A percentile compares a stretch with the other conserved stretches of the same genome.
Evolutionary conservation across 225 moss, liverwort and hornwort species (phyloP).

Genomic region (Ulota crispa): DNA sequence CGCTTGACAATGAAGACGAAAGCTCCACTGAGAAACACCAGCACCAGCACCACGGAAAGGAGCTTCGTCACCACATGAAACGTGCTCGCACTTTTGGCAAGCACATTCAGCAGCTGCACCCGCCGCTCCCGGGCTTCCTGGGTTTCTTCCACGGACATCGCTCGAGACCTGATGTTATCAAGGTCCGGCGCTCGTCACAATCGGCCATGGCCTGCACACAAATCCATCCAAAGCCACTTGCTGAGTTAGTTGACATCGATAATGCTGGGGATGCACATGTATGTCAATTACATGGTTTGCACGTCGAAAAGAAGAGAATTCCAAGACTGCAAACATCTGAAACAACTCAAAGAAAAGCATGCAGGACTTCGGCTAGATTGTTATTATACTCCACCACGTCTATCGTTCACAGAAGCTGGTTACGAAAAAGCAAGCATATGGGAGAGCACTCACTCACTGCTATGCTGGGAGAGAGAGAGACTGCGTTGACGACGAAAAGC

Average conservation of each 20-base stretch:
- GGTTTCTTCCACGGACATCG: not conserved
- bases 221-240: not conserved
- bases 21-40: not conserved
- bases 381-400: not conserved
- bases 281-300: not conserved
- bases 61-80: not conserved
- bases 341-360: too few species aligned
- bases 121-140: not conserved
- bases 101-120: not conserved
- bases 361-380: not conserved
- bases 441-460: too few species aligned
- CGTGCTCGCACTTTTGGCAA: not conserved
- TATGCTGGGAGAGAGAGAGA: too few species aligned
- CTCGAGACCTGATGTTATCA: not conserved
- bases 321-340: not conserved
- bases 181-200: not conserved
- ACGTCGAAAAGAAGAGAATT: not conserved
- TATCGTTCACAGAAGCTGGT: not conserved
- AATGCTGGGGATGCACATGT: not conserved
- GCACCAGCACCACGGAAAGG: not conserved
- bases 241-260: not conserved
- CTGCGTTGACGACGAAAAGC: too few species aligned
- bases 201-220: not conserved
- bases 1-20: not conserved
- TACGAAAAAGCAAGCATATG: too few species aligned